phyloP scores from a whole-genome alignment of 2,329 filamentous ascomycete genomes.

The Botrytis fabae region DNA sequence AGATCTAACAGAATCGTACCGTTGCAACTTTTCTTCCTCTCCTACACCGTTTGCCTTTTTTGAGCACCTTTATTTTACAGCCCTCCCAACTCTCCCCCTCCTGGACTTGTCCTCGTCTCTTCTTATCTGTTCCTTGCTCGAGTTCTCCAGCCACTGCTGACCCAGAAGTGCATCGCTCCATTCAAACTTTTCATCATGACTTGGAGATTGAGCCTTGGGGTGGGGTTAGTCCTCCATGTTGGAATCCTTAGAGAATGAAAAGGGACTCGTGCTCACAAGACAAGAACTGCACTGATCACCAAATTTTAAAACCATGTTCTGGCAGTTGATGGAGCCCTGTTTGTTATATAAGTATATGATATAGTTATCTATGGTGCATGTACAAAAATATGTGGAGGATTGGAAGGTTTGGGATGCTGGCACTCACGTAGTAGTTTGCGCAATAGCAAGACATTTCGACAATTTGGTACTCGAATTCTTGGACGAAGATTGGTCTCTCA shows the following conservation, averaged over 20 bases:
- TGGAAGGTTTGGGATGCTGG: neutral
- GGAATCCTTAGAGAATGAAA: neutral
- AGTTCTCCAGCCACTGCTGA: constrained; percentile 17
- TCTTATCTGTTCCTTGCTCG: neutral
- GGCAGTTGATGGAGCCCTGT: constrained; percentile 19
- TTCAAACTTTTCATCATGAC: neutral
- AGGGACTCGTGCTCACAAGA: neutral
- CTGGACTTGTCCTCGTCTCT: neutral
- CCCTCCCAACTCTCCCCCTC: neutral
- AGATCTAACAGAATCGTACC: neutral
- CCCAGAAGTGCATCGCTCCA: neutral
- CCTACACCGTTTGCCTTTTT: neutral
- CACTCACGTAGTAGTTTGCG: constrained; percentile 21
- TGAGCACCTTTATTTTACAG: neutral
- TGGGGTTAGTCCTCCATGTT: neutral
- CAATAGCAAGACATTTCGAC: constrained; percentile 18
- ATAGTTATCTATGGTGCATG: neutral
- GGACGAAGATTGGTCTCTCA: neutral
- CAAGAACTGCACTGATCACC: constrained; percentile 15
- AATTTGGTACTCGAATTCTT: neutral
- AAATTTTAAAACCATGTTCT: constrained; percentile 14
- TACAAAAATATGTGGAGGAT: too few relatives aligned
- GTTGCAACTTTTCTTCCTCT: neutral
- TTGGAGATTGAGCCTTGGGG: neutral
- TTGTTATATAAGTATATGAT: neutral